Evolutionary conservation across 2,329 filamentous ascomycete genomes (phyloP).

Genomic region (Colletotrichum phormii): DNA sequence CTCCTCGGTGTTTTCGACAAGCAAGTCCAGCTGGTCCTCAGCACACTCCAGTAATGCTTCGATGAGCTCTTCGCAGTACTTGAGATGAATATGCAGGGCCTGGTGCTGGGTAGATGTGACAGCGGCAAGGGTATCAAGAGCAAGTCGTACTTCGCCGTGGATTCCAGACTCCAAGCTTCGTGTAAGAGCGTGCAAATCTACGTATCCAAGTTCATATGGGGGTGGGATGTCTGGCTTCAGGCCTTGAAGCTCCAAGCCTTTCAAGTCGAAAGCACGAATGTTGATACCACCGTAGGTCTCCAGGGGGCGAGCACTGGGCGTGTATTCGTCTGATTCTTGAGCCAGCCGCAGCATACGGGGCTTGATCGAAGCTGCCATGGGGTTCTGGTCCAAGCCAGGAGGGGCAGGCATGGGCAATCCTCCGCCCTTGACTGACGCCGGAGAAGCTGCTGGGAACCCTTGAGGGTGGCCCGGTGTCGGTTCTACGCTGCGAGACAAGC

Average conservation of each 20-base stretch:
- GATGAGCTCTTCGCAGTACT: conserved; percentile 86
- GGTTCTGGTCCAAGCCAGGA: conserved; percentile 28
- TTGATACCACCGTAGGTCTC: conserved; percentile 79
- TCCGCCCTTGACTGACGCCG: conserved; percentile 54
- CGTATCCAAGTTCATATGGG: conserved; percentile 82
- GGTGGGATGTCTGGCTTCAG: conserved; percentile 81
- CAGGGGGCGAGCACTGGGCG: conserved; percentile 64
- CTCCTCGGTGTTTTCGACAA: conserved; percentile 87
- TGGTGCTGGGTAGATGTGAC: conserved; percentile 72
- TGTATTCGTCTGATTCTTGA: conserved; percentile 64
- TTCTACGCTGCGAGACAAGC: conserved; percentile 64
- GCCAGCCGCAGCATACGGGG: conserved; percentile 52
- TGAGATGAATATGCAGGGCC: conserved; percentile 74
- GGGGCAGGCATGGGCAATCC: conserved; percentile 54
- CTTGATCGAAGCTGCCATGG: conserved; percentile 39
- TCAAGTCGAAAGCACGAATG: conserved; percentile 70
- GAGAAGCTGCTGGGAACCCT: conserved; percentile 60
- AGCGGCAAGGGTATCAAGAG: conserved; percentile 83
- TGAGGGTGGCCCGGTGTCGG: conserved; percentile 50
- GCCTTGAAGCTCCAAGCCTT: conserved; percentile 75
- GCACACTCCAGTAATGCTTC: conserved; percentile 92
- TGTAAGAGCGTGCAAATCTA: conserved; percentile 90
- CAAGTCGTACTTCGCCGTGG: conserved; percentile 87
- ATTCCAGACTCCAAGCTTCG: conserved; percentile 92
- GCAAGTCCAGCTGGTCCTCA: conserved; percentile 84